Conservation (phyloP, 2,329 filamentous ascomycete species). For the Rhynchosporium graminicola region DNA sequence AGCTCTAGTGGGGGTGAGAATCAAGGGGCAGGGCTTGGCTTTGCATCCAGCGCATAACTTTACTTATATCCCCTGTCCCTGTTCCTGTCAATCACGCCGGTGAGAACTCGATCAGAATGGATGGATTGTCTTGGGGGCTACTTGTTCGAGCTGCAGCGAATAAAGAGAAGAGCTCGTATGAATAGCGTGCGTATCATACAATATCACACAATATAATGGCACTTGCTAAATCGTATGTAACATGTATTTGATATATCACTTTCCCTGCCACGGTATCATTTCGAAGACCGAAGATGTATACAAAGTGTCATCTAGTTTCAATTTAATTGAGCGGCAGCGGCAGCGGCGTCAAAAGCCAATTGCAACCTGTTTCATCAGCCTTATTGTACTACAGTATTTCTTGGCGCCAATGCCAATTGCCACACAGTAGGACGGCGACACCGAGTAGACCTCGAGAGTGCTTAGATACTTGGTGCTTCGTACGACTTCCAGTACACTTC, state of each 20-base stretch:
- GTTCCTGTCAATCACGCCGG: background rate
- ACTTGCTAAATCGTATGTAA: background rate
- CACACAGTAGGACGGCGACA: constrained; percentile 1
- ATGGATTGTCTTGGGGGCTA: constrained; percentile 18
- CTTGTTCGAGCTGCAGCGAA: background rate
- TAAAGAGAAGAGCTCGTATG: background rate
- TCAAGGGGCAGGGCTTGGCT: constrained; percentile 11
- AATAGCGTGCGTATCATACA: background rate
- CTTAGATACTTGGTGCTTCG: too few species aligned
- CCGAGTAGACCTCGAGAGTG: background rate
- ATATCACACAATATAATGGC: background rate
- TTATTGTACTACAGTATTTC: constrained; percentile 7
- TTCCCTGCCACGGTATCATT: background rate
- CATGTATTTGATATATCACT: background rate
- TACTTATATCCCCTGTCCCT: background rate
- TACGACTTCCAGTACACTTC: too few species aligned
- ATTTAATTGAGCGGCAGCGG: background rate
- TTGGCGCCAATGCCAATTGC: constrained; percentile 16
- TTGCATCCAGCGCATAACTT: constrained; percentile 21
- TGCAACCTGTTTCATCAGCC: constrained; percentile 30
- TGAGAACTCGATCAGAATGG: constrained; percentile 17
- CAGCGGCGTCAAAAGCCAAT: constrained; percentile 15
- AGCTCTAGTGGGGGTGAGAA: constrained; percentile 12
- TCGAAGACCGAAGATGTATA: too few species aligned
- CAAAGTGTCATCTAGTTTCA: too few species aligned